Base-by-base conservation (phyloP, 495 filamentous ascomycete genomes). In the Pyrenula massariospora region DNA sequence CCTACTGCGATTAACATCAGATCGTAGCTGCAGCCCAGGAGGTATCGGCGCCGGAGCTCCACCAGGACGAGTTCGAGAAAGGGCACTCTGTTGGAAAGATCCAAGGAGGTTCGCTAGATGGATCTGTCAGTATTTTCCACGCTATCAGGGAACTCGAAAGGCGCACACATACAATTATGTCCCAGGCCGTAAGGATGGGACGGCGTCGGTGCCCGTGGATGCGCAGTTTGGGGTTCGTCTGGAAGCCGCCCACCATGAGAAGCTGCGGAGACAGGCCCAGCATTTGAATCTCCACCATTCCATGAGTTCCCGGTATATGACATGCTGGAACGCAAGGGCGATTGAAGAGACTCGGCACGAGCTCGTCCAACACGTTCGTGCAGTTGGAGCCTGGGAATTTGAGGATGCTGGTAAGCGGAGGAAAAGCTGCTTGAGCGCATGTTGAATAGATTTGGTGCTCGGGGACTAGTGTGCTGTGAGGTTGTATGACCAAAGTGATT, bases 381-480 rank as follows among this genome's bases (percentile, higher is more conserved):
- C 21, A 69, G 58, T 42, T 66, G 69, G 55, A 73, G 59, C n/a
- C 68, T 63, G 12, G 63, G 58, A 49, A 68, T 65, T 51, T 64
- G 72, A 1, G 71, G 55, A 10, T 67, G 66, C 20, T 63, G 53
- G 11, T 66, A 69, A 2, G 68, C 56, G 55, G 74, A 70, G 0
- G 74, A 77, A 25, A 75, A 59, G 48, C 74, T 77, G 58, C 68
- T 75, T 1, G 74, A 75, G 51, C 74, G 31, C 31, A 42, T 60
- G 22, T 67, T 60, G 49, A 70, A 66, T 19, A 69, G 65, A 50
- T 68, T 72, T 19, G 68, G 63, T 55, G 55, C 61, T n/a, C 69
- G 67, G 21, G 67, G 62, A 47, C 62, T 64, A 59, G 70, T 57
- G 31, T 73, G 68, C 24, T 70, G 66, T 10, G 66, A 60, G 52